Evolutionary conservation across 2,329 filamentous ascomycete genomes (phyloP).

Genomic region (Penicillium sp.): DNA sequence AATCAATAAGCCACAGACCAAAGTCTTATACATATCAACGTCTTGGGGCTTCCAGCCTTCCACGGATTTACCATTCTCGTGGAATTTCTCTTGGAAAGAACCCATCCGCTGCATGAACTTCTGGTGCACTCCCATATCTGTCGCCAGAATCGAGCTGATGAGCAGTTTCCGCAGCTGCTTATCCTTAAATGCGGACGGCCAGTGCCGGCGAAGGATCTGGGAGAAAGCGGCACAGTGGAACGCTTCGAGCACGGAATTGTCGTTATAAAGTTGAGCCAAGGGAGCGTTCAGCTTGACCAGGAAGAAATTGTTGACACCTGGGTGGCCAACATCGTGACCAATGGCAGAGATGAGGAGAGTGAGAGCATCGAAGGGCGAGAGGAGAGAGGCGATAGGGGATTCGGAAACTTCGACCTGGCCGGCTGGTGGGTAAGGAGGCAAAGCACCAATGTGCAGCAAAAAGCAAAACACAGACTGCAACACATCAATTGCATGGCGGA

Average conservation of each 20-base stretch:
- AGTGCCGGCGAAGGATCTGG: conserved; percentile 89
- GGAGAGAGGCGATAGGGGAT: conserved; percentile 71
- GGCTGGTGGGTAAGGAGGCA: conserved; percentile 65
- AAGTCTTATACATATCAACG: conserved; percentile 72
- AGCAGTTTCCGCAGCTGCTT: conserved; percentile 81
- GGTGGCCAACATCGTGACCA: conserved; percentile 95
- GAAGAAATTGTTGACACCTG: conserved; percentile 97
- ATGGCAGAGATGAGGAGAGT: conserved; percentile 94
- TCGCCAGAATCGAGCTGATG: conserved; percentile 96
- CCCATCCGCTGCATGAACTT: conserved; percentile 91
- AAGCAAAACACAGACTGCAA: conserved; percentile 92
- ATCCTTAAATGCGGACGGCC: conserved; percentile 80
- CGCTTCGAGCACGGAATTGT: conserved; percentile 92
- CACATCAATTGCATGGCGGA: conserved; percentile 94
- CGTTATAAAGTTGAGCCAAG: conserved; percentile 92
- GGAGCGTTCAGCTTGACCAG: conserved; percentile 89
- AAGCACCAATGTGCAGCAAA: conserved; percentile 74
- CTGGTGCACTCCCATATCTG: conserved; percentile 96
- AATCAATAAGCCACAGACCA: conserved; percentile 89
- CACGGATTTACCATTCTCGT: conserved; percentile 62
- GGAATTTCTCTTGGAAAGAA: conserved; percentile 77
- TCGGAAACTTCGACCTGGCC: conserved; percentile 35
- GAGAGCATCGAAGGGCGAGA: conserved; percentile 85
- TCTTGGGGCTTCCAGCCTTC: conserved; percentile 78
- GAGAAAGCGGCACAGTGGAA: conserved; percentile 98